Base-by-base conservation (phyloP, 2,329 filamentous ascomycete genomes). In the Phialocephala subalpina region DNA sequence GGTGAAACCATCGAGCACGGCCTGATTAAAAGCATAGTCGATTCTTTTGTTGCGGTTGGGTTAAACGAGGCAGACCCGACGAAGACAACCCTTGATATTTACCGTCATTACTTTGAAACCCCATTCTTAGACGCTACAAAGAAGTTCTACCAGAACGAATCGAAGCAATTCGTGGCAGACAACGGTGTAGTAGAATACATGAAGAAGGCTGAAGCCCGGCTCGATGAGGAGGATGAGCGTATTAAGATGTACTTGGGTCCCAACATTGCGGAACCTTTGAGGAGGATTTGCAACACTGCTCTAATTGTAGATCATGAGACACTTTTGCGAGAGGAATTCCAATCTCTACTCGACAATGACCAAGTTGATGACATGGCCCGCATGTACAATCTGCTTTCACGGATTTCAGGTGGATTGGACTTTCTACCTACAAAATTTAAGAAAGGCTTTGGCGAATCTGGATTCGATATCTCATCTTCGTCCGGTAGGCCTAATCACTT, bases 151-250 rank as follows among this genome's bases (percentile, higher is more conserved):
- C 86, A 93, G 73, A 90, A 91, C 55, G 97, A 99, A 78, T 98
- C 96, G 22, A 93, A 93, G 74, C 91, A 94, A 70, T 99, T 99
- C 77, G 89, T 99, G 38, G 92, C 94, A 12, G 95, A 98, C 79
- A 99, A 99, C 78, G 97, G 92, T 69, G 94, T 99, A 3, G 94
- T 99, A 36, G 96, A 99, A 77, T 99, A 98, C 81, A 98, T 99
- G 96, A 98, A 98, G 84, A 99, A 99, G 86, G 97, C 96, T 0
- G 95, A 98, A 80, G 81, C 88, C 49, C 90, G 96, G 35, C 81
- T 99, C 67, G 88, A 93, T 9, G 96, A 99, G 79, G 96, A 99
- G 79, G 96, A 97, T 81, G 93, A 95, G 76, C 92, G 96, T 33
- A 96, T 99, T 9, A 89, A 89, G 70, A 88, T 98, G 76, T 99